phyloP scores from a whole-genome alignment of 495 filamentous ascomycete genomes.

The Tuber umbilicatum region DNA sequence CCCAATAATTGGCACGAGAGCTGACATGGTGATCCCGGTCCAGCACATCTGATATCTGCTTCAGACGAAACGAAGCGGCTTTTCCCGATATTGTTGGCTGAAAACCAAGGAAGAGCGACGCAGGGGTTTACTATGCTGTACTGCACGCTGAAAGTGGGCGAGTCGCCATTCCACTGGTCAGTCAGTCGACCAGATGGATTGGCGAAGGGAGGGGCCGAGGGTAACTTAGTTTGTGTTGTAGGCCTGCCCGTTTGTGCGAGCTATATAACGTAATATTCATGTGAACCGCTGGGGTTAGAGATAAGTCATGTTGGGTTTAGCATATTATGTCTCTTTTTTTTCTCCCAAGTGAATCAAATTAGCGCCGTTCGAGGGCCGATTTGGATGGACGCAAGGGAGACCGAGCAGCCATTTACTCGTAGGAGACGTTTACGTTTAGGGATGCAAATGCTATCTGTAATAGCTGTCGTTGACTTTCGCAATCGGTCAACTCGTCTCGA shows the following conservation, averaged over 20 bases:
- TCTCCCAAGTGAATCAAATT: background rate
- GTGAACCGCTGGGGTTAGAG: background rate
- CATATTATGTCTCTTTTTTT: background rate
- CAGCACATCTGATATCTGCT: background rate
- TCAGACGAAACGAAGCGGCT: background rate
- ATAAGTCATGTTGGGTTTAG: background rate
- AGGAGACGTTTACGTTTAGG: background rate
- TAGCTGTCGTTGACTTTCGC: background rate
- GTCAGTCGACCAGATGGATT: background rate
- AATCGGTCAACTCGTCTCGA: background rate
- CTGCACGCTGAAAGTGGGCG: background rate
- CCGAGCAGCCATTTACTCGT: too few species aligned
- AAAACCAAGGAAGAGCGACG: too few species aligned
- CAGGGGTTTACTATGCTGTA: background rate
- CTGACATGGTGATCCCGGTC: background rate
- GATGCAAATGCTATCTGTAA: background rate
- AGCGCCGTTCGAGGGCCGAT: background rate
- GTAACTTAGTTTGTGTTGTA: background rate
- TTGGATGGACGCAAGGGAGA: background rate
- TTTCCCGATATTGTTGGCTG: background rate
- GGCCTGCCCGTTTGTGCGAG: background rate
- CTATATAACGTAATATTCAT: background rate
- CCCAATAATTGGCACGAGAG: background rate
- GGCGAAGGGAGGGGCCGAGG: too few species aligned
- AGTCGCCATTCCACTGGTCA: background rate